Evolutionary conservation across 768 basidiomycete genomes (phyloP), one percentile per base, ranked within the genome.

Genomic region (Mycena galopus): DNA sequence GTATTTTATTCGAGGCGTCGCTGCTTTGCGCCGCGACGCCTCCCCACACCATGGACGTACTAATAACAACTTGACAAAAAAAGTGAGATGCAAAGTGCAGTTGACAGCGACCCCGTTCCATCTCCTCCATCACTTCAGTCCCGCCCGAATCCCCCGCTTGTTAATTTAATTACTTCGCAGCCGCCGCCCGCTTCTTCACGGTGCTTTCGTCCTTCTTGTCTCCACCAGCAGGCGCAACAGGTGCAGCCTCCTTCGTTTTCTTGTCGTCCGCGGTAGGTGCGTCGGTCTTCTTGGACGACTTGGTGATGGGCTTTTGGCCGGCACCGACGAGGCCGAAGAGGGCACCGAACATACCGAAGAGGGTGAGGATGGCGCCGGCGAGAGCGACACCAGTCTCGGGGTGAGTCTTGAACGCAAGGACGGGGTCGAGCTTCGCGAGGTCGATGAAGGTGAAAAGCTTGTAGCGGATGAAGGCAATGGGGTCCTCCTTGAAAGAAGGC

Each of bases 301-400:
- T 92, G 73, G 92, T 90, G 72, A 92, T 87, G 65, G 94, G 91
- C 79, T 93, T 91, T 80, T 91, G 89, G 59, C 88, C 86, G 62
- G 88, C 88, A 74, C 95, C 93, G 80, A 96, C 88, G 77, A 96
- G 84, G 66, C 95, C 92, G 72, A 95, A 89, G 79, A 96, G 84
- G 44, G 89, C 88, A 75, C 92, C 94, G 74, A 99, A 81, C 91
- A 98, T 92, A 58, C 93, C 93, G 78, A 98, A 89, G 75, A 98
- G 81, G 50, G 94, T 95, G 77, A 97, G 87, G 57, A 94, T 73
- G 59, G 90, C 91, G 73, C 90, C 93, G 71, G 86, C 86, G 75
- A 98, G 87, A 72, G 91, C 94, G 56, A 88, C 93, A 76, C 92
- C 96, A 62, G 94, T 94, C 83, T 96, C 93, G 57, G 97, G 96